Base-by-base conservation (phyloP, 2,329 filamentous ascomycete genomes). In the Trichoderma arundinaceum region DNA sequence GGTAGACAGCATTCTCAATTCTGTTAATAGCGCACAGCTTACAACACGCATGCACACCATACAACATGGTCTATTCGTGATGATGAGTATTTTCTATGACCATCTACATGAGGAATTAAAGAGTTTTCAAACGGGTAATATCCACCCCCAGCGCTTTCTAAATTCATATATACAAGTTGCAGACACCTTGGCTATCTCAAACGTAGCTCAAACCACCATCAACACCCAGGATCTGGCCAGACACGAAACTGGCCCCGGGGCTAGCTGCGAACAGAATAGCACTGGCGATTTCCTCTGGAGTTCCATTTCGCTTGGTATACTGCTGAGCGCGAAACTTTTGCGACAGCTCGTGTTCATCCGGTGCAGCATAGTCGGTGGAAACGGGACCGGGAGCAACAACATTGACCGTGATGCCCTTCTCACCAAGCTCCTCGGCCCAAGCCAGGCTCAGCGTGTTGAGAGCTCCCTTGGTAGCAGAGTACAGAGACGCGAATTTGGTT, bases 361-460 rank as follows among this genome's bases (percentile, higher is more conserved):
- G 74, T 71, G 85, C 83, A 17, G 79, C 83, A 32, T 87, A 73
- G 8, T 86, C 84, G 0, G 86, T 87, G 0, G 74, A 81, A 0
- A 83, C 88, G 1, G 85, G 84, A 0, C 76, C 76, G 1, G 75
- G 76, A 3, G 74, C 74, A 2, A 78, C 72, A 9, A 78, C 78
- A 65, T 82, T 82, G 64, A 82, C 79, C 1, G 74, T 79, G 71
- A 87, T 84, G 2, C 81, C 81, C 69, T 80, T 82, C 7, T 74
- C 70, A 1, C 78, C 83, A 22, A 88, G 79, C 59, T 87, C 84
- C 72, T 86, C 88, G 43, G 83, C 79, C 67, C 88, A 73, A 1
- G 82, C 75, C 10, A 84, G 80, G 0, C 81, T 81, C 76, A 88
- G 81, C 71, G 87, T 83, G 72, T 88, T 85, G 49, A 89, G 79